A percentile compares a stretch with the other conserved stretches of the same genome.
Conservation (phyloP, 306 rosid genomes). For the Sindora glabra region DNA sequence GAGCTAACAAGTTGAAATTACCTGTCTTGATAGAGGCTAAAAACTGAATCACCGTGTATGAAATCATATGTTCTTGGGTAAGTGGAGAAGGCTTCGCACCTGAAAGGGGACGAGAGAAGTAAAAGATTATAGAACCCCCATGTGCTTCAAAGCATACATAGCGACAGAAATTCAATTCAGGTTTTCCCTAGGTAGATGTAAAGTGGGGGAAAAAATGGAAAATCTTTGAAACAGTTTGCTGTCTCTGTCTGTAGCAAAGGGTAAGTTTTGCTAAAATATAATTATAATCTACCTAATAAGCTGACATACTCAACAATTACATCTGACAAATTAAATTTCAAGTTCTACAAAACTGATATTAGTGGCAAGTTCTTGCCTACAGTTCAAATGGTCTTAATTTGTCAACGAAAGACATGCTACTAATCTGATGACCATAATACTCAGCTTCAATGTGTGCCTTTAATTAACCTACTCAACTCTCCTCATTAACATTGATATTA, state of each 20-base stretch:
- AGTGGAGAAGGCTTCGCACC: constrained; percentile 99
- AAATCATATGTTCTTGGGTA: constrained; percentile 90
- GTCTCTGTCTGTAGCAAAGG: neutral
- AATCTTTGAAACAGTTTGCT: constrained; percentile 9
- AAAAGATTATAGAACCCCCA: constrained; percentile 8
- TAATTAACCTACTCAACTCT: neutral
- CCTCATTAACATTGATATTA: neutral
- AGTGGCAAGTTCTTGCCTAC: neutral
- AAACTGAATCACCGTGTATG: constrained; percentile 78
- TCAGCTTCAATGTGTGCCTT: constrained; percentile 3
- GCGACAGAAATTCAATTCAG: neutral
- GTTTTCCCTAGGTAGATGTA: too few species aligned
- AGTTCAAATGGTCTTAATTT: neutral
- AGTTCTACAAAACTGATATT: neutral
- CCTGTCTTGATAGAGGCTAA: constrained; percentile 73
- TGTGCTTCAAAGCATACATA: constrained; percentile 4
- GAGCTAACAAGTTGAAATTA: constrained; percentile 20
- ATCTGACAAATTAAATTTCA: neutral
- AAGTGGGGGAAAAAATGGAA: too few species aligned
- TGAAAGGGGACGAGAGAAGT: constrained; percentile 19
- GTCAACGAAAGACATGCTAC: neutral
- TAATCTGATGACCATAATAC: neutral
- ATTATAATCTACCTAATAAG: neutral
- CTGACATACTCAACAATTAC: neutral
- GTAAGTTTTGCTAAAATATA: neutral